Base-by-base conservation (phyloP, 2,329 filamentous ascomycete genomes). In the Aspergillus amoenus region DNA sequence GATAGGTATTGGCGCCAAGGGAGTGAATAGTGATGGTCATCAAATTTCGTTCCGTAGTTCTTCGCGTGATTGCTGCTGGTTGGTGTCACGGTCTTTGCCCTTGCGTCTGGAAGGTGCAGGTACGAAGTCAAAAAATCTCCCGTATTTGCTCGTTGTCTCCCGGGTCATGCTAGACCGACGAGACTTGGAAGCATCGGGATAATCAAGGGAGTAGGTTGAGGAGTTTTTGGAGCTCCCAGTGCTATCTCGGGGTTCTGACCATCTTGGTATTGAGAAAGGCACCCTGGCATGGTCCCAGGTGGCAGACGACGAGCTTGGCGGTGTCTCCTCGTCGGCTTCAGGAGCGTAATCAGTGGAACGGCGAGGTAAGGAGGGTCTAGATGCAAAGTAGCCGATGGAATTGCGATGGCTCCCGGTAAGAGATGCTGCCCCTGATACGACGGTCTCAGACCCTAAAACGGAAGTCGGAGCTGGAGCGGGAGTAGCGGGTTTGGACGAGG, bases 191-290 rank as follows among this genome's bases (percentile, higher is more conserved):
- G 57, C 62, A 15, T 78, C 74, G 2, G 70, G 62, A 40, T 73
- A 73, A 40, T 79, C 76, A 37, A 78, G 66, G 4, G 76, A 76
- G 56, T 79, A 77, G 0, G 74, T 78, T 6, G 78, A 80, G 3
- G 76, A 79, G 55, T 79, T 79, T 27, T 78, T 77, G 9, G 77
- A 78, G 61, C 73, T 76, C 22, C 73, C 68, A n/a, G 73, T 75
- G 63, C 74, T 75, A 37, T 77, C 73, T 15, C 73, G 73, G 30
- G 72, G 59, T 22, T 78, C 76, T 41, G 73, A 68, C 65, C 74
- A 76, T 21, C 71, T 71, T 12, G 75, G 74, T 21, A 70, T 69
- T 21, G 69, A 64, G 61, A 78, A 78, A 2, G 73, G 73, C 39
- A 78, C 71, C 18, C 76, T 73, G 9, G 59, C 68, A 52, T 73